Conservation (phyloP, 768 basidiomycete genomes). For the Trametes meyenii region DNA sequence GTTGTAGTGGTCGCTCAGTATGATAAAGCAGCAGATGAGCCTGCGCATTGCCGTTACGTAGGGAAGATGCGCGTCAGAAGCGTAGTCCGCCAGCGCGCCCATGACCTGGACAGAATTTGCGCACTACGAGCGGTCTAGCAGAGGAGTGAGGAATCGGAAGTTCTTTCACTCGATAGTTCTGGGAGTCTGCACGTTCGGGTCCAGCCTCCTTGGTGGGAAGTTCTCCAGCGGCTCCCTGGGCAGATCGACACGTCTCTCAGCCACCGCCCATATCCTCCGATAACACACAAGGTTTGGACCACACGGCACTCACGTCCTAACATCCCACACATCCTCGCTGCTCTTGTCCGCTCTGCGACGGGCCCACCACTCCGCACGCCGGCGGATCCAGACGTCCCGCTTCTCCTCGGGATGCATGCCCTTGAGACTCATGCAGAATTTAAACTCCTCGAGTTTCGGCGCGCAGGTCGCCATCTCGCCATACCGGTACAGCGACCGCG, state of each 20-base stretch:
- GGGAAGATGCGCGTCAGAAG: background rate
- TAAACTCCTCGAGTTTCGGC: slow-evolving; percentile 87
- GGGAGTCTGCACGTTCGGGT: slow-evolving; percentile 10
- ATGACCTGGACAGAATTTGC: background rate
- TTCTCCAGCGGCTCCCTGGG: slow-evolving; percentile 52
- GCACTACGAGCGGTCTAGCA: background rate
- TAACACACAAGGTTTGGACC: background rate
- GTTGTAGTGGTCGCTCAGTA: no score
- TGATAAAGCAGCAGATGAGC: no score
- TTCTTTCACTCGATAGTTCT: slow-evolving; percentile 11
- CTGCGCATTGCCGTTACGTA: no score
- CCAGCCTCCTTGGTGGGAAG: slow-evolving; percentile 44
- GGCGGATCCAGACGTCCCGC: slow-evolving; percentile 81
- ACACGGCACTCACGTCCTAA: slow-evolving; percentile 64
- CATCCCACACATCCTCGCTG: slow-evolving; percentile 95
- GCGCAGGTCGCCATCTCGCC: slow-evolving; percentile 74
- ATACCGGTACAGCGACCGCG: slow-evolving; percentile 85
- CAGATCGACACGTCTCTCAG: background rate
- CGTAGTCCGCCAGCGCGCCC: background rate
- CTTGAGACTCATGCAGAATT: slow-evolving; percentile 90
- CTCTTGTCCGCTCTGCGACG: slow-evolving; percentile 70
- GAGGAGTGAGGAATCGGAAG: no score
- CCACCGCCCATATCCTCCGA: no score
- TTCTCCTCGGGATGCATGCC: slow-evolving; percentile 74
- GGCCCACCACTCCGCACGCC: slow-evolving; percentile 96